Conservation (phyloP, 331 rosid genomes). For the Pyracantha coccinea region DNA sequence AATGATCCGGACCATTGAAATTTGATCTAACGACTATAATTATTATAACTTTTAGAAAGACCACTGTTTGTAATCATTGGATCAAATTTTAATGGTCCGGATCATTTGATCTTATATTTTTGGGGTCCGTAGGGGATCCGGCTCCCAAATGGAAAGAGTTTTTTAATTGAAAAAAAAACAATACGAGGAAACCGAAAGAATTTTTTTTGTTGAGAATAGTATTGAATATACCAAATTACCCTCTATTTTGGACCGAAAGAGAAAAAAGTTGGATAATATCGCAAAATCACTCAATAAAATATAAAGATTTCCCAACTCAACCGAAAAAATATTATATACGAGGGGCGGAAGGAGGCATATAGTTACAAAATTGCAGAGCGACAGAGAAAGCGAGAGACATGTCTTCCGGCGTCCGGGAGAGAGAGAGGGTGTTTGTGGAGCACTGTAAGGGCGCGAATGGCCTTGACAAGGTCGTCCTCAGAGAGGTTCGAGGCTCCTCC, state of each 20-base stretch:
- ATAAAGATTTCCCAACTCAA: neutral
- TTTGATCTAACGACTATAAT: no score
- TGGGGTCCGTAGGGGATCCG: no score
- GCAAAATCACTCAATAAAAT: neutral
- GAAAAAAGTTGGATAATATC: no score
- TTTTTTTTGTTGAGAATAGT: neutral
- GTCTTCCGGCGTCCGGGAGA: neutral
- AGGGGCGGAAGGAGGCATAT: neutral
- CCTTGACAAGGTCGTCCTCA: slow-evolving; percentile 23
- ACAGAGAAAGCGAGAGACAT: neutral
- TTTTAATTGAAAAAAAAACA: no score
- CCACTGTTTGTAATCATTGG: no score
- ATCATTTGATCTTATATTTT: no score
- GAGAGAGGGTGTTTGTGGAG: slow-evolving; percentile 1
- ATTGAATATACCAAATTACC: neutral
- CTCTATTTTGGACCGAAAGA: no score
- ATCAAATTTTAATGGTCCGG: no score
- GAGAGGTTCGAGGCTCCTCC: slow-evolving; percentile 23
- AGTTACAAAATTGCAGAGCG: neutral
- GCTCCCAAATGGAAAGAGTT: no score
- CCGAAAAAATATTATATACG: neutral
- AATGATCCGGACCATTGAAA: no score
- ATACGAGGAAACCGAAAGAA: no score
- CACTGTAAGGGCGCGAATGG: slow-evolving; percentile 22
- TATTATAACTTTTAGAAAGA: no score